Base-by-base conservation (phyloP, 202 grass and related monocot species). In the Musa balbisiana region DNA sequence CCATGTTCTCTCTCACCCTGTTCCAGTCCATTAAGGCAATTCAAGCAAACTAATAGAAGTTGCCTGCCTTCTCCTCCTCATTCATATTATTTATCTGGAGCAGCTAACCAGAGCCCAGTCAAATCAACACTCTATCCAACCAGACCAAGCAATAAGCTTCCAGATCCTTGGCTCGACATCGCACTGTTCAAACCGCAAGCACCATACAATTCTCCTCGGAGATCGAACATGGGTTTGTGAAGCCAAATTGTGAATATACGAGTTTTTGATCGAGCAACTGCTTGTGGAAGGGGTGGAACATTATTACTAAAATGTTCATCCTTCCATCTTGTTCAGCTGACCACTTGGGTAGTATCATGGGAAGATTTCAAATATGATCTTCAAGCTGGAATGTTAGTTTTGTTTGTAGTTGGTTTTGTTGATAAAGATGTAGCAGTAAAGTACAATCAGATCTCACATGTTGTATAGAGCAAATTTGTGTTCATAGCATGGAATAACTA, bases 61-160 rank as follows among this genome's bases (percentile, higher is more conserved):
- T 99, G 95, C 76, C 69, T 99, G 73, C 91, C 91, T 3, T 99
- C 95, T 17, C 91, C 91, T 54, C 91, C 95, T 85, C 91, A 99
- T 77, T 85, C 91, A 65, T 88, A 88, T 17, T 94, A 85, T 78
- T 98, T 91, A 69, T 89, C 91, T 19, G 88, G 88, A 85, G 95
- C 91, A 86, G 79, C 82, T 24, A 95, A 87, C 84, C 88, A 90
- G 69, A 92, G 91, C 67, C 87, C 89, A 74, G 85, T 92, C 83
- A 99, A 95, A 76, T 65, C 76, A 33, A 56, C 85, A 11, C 87
- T 90, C 17, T 99, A 92, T 67, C 87, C 87, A 19, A 79, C 21
- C 1, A 80, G 89, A 71, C 65, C 77, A 80, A 76, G 82, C 78
- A 85, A 55, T 59, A 51, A 59, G 56, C 59, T 84, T 55, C 69